Evolutionary conservation across 2,329 filamentous ascomycete genomes (phyloP).

Genomic region (Ophiostoma perfectum): DNA sequence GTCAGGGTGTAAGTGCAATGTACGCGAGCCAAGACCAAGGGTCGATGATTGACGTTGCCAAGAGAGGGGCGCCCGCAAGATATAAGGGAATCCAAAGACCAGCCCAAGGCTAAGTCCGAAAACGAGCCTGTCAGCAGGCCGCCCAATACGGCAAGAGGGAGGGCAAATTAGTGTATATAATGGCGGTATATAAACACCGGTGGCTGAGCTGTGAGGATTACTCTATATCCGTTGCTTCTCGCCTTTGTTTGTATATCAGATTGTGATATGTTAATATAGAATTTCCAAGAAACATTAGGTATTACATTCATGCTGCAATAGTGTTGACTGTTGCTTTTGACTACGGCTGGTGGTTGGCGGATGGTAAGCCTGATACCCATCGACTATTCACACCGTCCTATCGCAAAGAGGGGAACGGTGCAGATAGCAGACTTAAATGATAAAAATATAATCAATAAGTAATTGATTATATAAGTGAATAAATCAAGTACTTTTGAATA

Average conservation of each 20-base stretch:
- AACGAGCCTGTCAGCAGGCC: slow-evolving; percentile 5
- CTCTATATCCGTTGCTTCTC: too few species aligned
- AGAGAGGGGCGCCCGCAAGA: slow-evolving; percentile 7
- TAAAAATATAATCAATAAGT: background rate
- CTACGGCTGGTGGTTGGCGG: too few species aligned
- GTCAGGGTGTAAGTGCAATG: background rate
- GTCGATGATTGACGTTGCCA: slow-evolving; percentile 2
- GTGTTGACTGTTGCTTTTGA: too few species aligned
- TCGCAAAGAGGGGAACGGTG: slow-evolving; percentile 3
- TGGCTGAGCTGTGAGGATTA: too few species aligned
- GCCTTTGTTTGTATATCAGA: too few species aligned
- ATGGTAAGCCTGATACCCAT: background rate
- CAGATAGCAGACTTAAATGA: background rate
- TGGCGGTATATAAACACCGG: background rate
- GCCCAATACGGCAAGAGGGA: background rate
- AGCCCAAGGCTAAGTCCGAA: background rate
- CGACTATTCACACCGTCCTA: background rate
- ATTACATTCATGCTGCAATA: too few species aligned
- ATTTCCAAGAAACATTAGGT: too few species aligned
- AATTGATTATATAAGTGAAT: too few species aligned
- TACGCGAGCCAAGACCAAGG: slow-evolving; percentile 6
- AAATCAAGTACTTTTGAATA: too few species aligned
- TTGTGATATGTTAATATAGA: too few species aligned
- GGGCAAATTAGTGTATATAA: background rate
- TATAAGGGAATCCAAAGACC: background rate